Conservation (phyloP, 2,329 filamentous ascomycete genomes). For the Colletotrichum sp. region DNA sequence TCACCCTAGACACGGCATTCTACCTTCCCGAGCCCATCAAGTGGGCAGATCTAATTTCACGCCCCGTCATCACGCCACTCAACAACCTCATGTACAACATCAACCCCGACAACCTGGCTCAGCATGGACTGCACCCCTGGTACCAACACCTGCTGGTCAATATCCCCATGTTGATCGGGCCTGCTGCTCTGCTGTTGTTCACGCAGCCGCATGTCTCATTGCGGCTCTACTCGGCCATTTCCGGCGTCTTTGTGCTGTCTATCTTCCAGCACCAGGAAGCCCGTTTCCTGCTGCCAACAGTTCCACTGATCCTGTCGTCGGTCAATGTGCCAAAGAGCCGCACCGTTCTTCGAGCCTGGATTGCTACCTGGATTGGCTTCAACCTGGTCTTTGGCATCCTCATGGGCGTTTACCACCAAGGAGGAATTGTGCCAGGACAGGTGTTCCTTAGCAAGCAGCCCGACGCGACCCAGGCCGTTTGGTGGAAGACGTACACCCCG, state of each 20-base stretch:
- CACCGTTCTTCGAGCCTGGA: slow-evolving; percentile 57
- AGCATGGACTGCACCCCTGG: slow-evolving; percentile 79
- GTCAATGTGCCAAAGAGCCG: slow-evolving; percentile 67
- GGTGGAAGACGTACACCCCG: slow-evolving; percentile 89
- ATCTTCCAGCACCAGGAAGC: slow-evolving; percentile 82
- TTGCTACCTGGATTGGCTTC: slow-evolving; percentile 70
- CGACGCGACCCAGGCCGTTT: slow-evolving; percentile 72
- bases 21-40: slow-evolving; percentile 70
- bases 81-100: slow-evolving; percentile 83
- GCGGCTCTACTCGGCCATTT: slow-evolving; percentile 75
- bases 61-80: slow-evolving; percentile 75
- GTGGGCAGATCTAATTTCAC: slow-evolving; percentile 66
- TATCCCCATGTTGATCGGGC: slow-evolving; percentile 74
- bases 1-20: slow-evolving; percentile 85
- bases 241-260: slow-evolving; percentile 73
- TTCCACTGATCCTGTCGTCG: slow-evolving; percentile 79
- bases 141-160: slow-evolving; percentile 79
- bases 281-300: slow-evolving; percentile 76
- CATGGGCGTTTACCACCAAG: slow-evolving; percentile 86
- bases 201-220: slow-evolving; percentile 61
- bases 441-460: slow-evolving; percentile 74
- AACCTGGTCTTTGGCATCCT: slow-evolving; percentile 71
- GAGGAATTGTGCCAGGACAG: slow-evolving; percentile 77
- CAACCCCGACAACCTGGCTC: slow-evolving; percentile 70
- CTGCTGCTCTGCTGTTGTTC: slow-evolving; percentile 68